Conservation (phyloP, 1,139 yeast species). For the Kurtzmaniella quercitrusa region DNA sequence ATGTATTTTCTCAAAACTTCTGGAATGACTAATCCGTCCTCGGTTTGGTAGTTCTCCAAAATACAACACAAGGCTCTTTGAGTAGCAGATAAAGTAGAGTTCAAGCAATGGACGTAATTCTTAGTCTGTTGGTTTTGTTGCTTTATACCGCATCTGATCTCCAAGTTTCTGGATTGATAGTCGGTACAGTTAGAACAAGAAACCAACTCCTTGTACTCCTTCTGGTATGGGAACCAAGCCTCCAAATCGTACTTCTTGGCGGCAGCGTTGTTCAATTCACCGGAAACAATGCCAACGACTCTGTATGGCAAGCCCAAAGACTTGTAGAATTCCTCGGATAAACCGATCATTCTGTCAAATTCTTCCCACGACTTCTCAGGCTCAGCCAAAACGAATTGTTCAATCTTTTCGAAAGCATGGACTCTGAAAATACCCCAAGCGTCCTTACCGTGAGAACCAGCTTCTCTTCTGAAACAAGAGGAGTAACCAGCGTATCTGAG, state of each 20-base stretch:
- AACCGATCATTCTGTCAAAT: conserved; percentile 89
- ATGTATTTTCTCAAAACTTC: conserved; percentile 92
- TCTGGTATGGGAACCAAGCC: conserved; percentile 99
- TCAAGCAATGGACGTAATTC: conserved; percentile 97
- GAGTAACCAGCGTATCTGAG: conserved; percentile 96
- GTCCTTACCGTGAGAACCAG: conserved; percentile 98
- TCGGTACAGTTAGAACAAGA: conserved; percentile 99
- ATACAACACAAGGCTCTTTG: conserved; percentile 97
- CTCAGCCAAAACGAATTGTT: conserved; percentile 92
- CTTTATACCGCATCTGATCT: conserved; percentile 97
- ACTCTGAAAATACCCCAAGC: conserved; percentile 99
- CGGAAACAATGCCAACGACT: conserved; percentile 96
- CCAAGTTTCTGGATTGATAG: conserved; percentile 96
- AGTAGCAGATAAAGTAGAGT: conserved; percentile 96
- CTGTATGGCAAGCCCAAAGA: conserved; percentile 92
- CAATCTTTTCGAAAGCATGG: conserved; percentile 96
- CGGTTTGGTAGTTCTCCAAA: conserved; percentile 95
- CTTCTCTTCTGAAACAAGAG: conserved; percentile 98
- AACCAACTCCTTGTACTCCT: conserved; percentile 96
- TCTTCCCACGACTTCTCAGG: conserved; percentile 98
- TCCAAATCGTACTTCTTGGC: conserved; percentile 98
- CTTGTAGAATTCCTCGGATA: conserved; percentile 91
- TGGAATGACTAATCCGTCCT: conserved; percentile 89
- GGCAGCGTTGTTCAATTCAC: conserved; percentile 98
- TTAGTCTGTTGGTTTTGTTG: conserved; percentile 93